A percentile compares a stretch with the other conserved stretches of the same genome.
Conservation (phyloP, 163 green algal genomes). For the Volvox carteri region DNA sequence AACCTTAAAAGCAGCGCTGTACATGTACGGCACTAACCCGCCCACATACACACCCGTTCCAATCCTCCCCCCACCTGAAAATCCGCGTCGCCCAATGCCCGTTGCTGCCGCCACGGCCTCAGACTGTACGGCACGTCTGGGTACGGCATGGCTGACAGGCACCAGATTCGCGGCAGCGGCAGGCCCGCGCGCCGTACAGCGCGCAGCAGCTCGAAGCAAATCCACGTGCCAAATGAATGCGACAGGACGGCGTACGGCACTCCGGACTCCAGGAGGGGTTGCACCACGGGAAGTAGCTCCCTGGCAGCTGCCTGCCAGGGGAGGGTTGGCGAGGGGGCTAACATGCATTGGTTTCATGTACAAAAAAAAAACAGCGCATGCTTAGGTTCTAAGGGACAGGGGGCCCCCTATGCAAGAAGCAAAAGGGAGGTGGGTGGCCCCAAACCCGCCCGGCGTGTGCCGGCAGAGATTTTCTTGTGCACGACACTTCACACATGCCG, state of each 20-base stretch:
- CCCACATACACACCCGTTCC: too few relatives aligned
- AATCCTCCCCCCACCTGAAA: constrained; percentile 86
- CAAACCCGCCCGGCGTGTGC: too few relatives aligned
- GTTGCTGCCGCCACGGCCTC: constrained; percentile 88
- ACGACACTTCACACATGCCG: too few relatives aligned
- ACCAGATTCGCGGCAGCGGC: constrained; percentile 71
- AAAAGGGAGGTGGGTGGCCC: too few relatives aligned
- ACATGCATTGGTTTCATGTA: too few relatives aligned
- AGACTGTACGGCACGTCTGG: constrained; percentile 77
- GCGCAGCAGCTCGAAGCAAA: constrained; percentile 84
- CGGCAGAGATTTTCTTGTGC: too few relatives aligned
- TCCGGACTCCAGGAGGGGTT: background rate
- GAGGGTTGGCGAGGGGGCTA: background rate
- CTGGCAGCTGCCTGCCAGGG: background rate
- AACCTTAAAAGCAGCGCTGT: too few relatives aligned
- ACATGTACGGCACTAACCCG: too few relatives aligned
- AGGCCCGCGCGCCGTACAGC: constrained; percentile 61
- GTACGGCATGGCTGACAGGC: constrained; percentile 88
- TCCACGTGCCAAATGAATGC: constrained; percentile 91
- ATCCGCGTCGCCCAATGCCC: constrained; percentile 72
- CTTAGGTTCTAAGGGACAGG: too few relatives aligned
- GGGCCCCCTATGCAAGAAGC: too few relatives aligned
- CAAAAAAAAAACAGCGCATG: too few relatives aligned
- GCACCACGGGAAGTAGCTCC: constrained; percentile 41
- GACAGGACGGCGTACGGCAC: constrained; percentile 73